phyloP scores from a whole-genome alignment of 2,329 filamentous ascomycete species.

The Trichoderma sp. region DNA sequence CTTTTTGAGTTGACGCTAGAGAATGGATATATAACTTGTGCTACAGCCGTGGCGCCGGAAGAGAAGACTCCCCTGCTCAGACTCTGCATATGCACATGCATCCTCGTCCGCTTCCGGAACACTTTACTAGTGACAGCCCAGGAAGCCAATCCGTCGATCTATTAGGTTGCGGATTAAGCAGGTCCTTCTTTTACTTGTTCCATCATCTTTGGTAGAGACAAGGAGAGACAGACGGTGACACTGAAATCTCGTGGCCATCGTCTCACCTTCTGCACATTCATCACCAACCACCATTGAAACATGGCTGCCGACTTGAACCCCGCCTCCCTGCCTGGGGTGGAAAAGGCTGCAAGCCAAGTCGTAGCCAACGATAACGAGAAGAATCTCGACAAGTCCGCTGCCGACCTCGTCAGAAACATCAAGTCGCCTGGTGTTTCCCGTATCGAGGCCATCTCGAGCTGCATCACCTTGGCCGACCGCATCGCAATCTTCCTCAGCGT shows the following conservation, averaged over 20 bases:
- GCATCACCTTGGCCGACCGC: conserved; percentile 52
- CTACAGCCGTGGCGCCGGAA: neutral
- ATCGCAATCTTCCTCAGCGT: conserved; percentile 57
- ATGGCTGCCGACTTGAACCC: neutral
- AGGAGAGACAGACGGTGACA: neutral
- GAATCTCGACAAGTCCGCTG: neutral
- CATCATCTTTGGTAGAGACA: neutral
- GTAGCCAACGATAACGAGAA: neutral
- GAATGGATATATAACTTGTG: conserved; percentile 9
- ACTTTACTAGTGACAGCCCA: neutral
- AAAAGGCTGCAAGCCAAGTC: neutral
- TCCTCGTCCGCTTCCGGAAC: conserved; percentile 10
- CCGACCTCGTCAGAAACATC: conserved; percentile 23
- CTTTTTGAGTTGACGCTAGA: conserved; percentile 8
- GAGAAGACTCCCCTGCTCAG: neutral
- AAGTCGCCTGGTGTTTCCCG: conserved; percentile 55
- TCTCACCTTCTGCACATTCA: neutral
- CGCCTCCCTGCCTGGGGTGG: conserved; percentile 10
- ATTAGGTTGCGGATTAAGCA: neutral
- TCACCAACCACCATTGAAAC: neutral
- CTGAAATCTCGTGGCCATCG: neutral
- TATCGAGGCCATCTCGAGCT: conserved; percentile 53
- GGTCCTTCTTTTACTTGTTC: neutral
- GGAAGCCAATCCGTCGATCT: neutral
- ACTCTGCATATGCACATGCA: neutral